These are phyloP conservation scores for Botrytis deweyae DNA, from an alignment of 2,329 filamentous ascomycete species.

Conservation along the genomic window DNA sequence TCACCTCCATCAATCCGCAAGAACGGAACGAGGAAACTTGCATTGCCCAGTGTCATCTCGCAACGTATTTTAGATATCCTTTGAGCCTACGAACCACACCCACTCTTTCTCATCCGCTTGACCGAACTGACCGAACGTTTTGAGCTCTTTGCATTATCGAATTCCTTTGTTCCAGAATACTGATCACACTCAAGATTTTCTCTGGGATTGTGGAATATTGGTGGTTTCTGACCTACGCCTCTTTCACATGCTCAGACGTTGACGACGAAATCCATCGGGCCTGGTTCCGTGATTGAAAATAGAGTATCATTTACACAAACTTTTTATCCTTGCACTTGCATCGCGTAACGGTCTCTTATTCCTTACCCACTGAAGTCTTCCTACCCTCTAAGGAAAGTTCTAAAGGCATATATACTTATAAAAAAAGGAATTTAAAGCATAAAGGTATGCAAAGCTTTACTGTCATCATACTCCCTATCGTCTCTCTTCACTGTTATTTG, in stretches of 20 bases:
- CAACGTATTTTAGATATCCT: not conserved
- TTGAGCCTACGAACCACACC: not conserved
- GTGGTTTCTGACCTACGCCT: not conserved
- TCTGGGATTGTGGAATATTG: not conserved
- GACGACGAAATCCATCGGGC: not conserved
- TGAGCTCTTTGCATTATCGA: not conserved
- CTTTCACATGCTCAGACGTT: constrained; percentile 8
- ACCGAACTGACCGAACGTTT: constrained; percentile 2
- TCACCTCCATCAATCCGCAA: constrained; percentile 9
- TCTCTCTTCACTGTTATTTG: not conserved
- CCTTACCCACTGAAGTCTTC: not conserved
- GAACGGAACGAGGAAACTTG: not conserved
- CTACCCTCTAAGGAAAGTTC: not conserved
- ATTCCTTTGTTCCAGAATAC: not conserved
- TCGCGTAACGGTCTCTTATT: not conserved
- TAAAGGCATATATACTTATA: not conserved
- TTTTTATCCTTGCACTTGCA: not conserved
- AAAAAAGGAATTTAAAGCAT: not conserved
- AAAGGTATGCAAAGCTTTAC: constrained; percentile 18
- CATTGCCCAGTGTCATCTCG: not conserved
- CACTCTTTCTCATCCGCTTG: constrained; percentile 18
- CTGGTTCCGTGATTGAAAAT: not conserved
- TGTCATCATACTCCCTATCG: not conserved
- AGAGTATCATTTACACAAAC: not conserved
- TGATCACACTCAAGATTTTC: not conserved